Percentiles rank a stretch among this genome's conserved stretches.
phyloP scores from a whole-genome alignment of 495 filamentous ascomycete genomes.

The Neurospora sp. region DNA sequence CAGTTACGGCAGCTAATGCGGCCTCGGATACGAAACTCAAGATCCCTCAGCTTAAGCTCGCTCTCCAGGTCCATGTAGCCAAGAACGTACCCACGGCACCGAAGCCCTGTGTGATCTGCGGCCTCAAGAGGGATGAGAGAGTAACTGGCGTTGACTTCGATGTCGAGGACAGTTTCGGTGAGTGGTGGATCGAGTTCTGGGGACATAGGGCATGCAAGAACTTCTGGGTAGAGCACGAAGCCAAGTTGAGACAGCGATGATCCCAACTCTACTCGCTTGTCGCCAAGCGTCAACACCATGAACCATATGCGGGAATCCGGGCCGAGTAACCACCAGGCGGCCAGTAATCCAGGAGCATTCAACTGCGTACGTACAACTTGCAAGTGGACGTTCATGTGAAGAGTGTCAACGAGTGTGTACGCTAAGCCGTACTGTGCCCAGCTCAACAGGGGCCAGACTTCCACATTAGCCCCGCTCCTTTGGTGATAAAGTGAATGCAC shows the following conservation, averaged over 20 bases:
- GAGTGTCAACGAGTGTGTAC: background rate
- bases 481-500: background rate
- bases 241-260: constrained; percentile 52
- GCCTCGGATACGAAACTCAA: constrained; percentile 27
- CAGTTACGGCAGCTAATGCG: constrained; percentile 43
- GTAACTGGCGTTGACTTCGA: constrained; percentile 61
- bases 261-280: background rate
- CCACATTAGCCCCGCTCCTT: background rate
- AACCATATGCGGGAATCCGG: background rate
- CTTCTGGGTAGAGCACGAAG: constrained; percentile 75
- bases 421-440: background rate
- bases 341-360: background rate
- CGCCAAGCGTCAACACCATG: background rate
- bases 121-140: constrained; percentile 76
- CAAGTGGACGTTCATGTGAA: background rate
- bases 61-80: constrained; percentile 47
- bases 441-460: background rate
- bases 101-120: constrained; percentile 79
- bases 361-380: background rate
- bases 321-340: background rate
- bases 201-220: constrained; percentile 67
- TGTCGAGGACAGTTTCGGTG: constrained; percentile 82
- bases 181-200: constrained; percentile 95
- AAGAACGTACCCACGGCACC: constrained; percentile 60
- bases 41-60: constrained; percentile 61